Evolutionary conservation across 1,284 basidiomycete genomes (phyloP), one percentile per base, ranked within the genome.

Genomic region (Xanthoconium separans): DNA sequence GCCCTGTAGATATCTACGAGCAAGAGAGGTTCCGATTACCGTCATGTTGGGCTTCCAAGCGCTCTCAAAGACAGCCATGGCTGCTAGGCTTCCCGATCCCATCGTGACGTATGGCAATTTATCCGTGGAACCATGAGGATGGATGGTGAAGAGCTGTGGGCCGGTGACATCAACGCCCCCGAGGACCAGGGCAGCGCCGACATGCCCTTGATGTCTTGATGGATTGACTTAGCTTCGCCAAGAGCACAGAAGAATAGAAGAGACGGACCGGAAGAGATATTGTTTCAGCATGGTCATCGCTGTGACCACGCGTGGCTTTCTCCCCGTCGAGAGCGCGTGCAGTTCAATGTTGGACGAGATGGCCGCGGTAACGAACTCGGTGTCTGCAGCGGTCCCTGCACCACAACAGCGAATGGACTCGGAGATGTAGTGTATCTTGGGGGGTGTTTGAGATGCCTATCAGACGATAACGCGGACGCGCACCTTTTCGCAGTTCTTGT

Each of bases 401-500:
- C 97, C 97, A 70, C 96, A 98, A 80, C 97, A 99, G 54, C 96
- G 83, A 63, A 99, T 99, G 59, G 85, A 85, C 55, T 95, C 91
- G 10, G 93, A 88, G 68, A 97, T 91, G 73, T 91, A 99, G 75
- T 99, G 97, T 67, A 99, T 99, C 94, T 97, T 34, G 33, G 15
- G 33, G 33, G 65, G 24, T 9, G 29, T 2, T 18, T 6, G 16
- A 41, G 18, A 42, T 40, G 22, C 12, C 0, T 0, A 16, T 13
- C 33, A 2, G 12, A 20, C 20, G 27, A 27, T 9, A 34, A 29
- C 11, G 27, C 30, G 31, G 44, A 12, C 30, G 58, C 77, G 50
- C 53, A 93, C 94, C 89, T 99, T 99, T 78, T 98, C 96, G 73
- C 96, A 99, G 76, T 98, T 98, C 85, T 98, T 98, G 78, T 98